phyloP scores from a whole-genome alignment of 495 filamentous ascomycete genomes.

The Lasiosphaeria ovina region DNA sequence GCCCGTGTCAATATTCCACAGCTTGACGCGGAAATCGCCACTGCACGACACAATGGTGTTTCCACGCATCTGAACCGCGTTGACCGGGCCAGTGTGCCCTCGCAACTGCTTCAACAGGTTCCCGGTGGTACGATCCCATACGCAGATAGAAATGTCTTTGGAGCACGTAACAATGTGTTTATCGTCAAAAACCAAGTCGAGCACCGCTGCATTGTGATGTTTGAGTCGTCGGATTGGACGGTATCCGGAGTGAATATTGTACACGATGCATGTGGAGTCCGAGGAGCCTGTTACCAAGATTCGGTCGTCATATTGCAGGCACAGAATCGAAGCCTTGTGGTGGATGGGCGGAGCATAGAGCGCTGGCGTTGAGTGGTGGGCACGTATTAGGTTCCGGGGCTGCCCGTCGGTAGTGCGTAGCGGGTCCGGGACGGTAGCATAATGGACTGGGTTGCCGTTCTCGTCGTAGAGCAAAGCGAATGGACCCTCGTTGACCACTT shows the following conservation, averaged over 20 bases:
- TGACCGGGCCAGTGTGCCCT: constrained; percentile 88
- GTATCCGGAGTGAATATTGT: constrained; percentile 75
- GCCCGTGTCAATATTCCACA: constrained; percentile 89
- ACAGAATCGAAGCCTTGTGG: constrained; percentile 89
- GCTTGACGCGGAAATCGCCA: constrained; percentile 86
- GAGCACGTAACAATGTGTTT: constrained; percentile 93
- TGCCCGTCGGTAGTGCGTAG: constrained; percentile 13
- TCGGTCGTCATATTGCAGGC: constrained; percentile 87
- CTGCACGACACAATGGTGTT: constrained; percentile 88
- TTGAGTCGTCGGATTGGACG: constrained; percentile 71
- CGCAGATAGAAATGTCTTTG: constrained; percentile 86
- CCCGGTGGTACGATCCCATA: constrained; percentile 86
- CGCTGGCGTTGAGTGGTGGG: constrained; percentile 44
- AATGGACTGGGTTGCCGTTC: constrained; percentile 43
- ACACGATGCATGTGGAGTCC: constrained; percentile 87
- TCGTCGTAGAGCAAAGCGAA: constrained; percentile 42
- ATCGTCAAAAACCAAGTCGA: constrained; percentile 89
- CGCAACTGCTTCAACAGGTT: constrained; percentile 67
- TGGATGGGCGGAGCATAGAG: constrained; percentile 52
- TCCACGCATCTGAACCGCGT: constrained; percentile 89
- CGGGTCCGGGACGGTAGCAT: constrained; percentile 42
- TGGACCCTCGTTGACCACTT: constrained; percentile 41
- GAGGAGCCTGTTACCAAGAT: constrained; percentile 95
- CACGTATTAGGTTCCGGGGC: constrained; percentile 22
- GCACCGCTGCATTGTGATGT: constrained; percentile 79